phyloP scores from a whole-genome alignment of 2,329 filamentous ascomycete species.

The Paecilomyces fulvus region DNA sequence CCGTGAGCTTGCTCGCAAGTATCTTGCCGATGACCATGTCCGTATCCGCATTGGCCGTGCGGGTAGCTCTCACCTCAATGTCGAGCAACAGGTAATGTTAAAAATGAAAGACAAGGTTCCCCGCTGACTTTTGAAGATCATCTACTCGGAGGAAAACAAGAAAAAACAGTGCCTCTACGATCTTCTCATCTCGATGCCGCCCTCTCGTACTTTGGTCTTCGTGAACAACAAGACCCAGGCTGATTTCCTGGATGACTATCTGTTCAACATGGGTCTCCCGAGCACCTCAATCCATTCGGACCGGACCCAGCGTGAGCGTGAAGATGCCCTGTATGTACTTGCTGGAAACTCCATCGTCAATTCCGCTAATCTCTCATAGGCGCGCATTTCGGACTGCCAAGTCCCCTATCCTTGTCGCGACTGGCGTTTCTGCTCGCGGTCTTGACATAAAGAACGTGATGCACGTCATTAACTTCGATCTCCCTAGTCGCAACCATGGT shows the following conservation, averaged over 20 bases:
- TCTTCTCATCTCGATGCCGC: conserved; percentile 60
- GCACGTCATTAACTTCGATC: conserved; percentile 90
- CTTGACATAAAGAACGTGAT: conserved; percentile 80
- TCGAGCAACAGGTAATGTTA: conserved; percentile 55
- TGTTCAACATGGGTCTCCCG: conserved; percentile 72
- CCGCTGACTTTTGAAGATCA: conserved; percentile 36
- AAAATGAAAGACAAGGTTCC: background rate
- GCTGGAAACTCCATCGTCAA: background rate
- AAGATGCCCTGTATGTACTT: conserved; percentile 67
- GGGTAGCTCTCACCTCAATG: conserved; percentile 74
- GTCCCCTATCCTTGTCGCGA: conserved; percentile 74
- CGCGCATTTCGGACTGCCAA: conserved; percentile 69
- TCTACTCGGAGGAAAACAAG: conserved; percentile 54
- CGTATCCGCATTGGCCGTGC: conserved; percentile 81
- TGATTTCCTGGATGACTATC: conserved; percentile 77
- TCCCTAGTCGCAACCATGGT: conserved; percentile 66
- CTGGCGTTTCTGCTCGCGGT: conserved; percentile 77
- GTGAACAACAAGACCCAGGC: conserved; percentile 72
- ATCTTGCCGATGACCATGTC: conserved; percentile 65
- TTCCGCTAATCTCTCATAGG: conserved; percentile 23
- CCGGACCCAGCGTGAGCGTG: conserved; percentile 81
- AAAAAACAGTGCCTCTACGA: conserved; percentile 68
- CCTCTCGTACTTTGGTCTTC: conserved; percentile 79
- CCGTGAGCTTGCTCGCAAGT: conserved; percentile 66
- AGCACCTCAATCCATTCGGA: conserved; percentile 82